Evolutionary conservation across 1,284 basidiomycete species (phyloP), one percentile per base, ranked within the genome.

Genomic region (Trametes hirsuta): DNA sequence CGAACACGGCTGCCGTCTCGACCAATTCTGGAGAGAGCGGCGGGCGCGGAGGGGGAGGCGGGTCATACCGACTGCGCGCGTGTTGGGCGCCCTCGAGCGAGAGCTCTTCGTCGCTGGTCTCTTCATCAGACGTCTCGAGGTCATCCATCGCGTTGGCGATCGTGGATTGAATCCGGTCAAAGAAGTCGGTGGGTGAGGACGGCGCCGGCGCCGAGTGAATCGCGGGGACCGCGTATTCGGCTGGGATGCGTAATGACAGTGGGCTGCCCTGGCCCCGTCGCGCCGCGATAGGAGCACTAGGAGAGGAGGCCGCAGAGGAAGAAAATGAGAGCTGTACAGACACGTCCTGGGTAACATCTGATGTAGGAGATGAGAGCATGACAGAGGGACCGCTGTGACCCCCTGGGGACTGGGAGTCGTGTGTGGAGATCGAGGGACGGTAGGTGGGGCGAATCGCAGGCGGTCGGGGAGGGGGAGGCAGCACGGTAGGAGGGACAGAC

Each of bases 111-210:
- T 77, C 75, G 15, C 71, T 71, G 75, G 79, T 67, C 41, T 84
- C 83, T 30, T 81, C 44, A 11, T 45, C 81, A 5, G 81, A 82
- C 15, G 81, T 81, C 59, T 88, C 86, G 50, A 88, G 74, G 63
- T 87, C 88, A 67, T 89, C 86, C 82, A 90, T 84, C 21, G 83
- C 84, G 69, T 86, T 85, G n/a, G 82, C 81, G 41, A 62, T 59
- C 50, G 88, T 85, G 36, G 79, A 76, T 66, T 90, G 86, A 53
- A 91, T 84, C 61, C 76, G 81, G 72, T 91, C 89, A 72, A 91
- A 91, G 77, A 91, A 91, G 45, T 83, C 84, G 30, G 85, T 82
- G 0, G 87, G 83, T 10, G 87, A 84, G 10, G 84, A 79, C 10
- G 80, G 76, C 30, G 84, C 83, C n/a, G 82, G 81, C 61, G 83